Base-by-base conservation (phyloP, 371 early-diverging fungal species). In the Batrachochytrium dendrobatidis region DNA sequence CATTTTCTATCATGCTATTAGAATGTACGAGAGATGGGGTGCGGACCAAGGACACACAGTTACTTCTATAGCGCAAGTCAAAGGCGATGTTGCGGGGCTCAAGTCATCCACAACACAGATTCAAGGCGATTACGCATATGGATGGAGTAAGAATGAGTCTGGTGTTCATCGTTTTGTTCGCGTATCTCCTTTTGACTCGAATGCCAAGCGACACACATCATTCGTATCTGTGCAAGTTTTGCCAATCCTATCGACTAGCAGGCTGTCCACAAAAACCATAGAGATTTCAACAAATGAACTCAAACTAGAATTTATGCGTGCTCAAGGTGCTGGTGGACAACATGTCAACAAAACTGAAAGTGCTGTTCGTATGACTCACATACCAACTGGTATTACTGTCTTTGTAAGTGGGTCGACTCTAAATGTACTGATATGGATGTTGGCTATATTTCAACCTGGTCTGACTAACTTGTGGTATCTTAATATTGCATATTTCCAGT, bases 341-440 rank as follows among this genome's bases (percentile, higher is more conserved):
- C 92, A 94, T 65, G 95, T 96, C 28, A 96, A 96, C 60, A 94
- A 89, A 5, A 96, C 97, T 0, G 95, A 95, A 59, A 88, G 88
- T 64, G 97, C 97, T 0, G 94, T 96, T 20, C 81, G 96, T 22
- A 82, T 96, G 20, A 92, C 91, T 3, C 96, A 96, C 75, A 61
- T 94, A 25, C 92, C 95, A 7, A 90, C 92, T 2, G 96, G 95
- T 0, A 76, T 91, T 30, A 83, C 81, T 5, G 91, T 94, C 1
- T 83, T 86, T 28, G 90, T 89, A 26, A 51, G 53, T 29, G n/a
- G 17, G 17, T n/a, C n/a, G n/a, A n/a, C n/a, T n/a, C n/a, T n/a
- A 28, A n/a, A 4, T 26, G 3, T 24, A 49, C 33, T 24, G 45
- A 55, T 17, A 43, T 26, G 15, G 49, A n/a, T n/a, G n/a, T n/a